Evolutionary conservation across 345 rosid species (phyloP), one percentile per base, ranked within the genome.

Genomic region (Salix purpurea): DNA sequence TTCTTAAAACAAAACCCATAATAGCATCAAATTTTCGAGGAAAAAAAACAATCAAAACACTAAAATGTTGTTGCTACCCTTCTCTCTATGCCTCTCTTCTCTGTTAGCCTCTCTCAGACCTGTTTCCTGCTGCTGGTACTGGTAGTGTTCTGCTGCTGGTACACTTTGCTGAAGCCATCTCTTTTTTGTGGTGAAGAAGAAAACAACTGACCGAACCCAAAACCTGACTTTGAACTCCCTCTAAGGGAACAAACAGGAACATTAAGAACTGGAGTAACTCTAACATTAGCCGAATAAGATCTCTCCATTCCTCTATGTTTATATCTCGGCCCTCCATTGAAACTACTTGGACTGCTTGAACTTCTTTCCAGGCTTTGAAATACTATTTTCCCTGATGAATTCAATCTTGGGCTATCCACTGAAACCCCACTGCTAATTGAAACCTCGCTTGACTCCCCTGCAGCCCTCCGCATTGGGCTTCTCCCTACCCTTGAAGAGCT

Each of bases 291-390:
- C 0, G 98, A 93, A 79, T 96, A 88, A 28, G 97, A 96, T 79
- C 98, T 85, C 83, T 92, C 98, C 92, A 96, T 88, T 2, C 97
- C 97, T 72, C 92, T 86, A 71, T 90, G 91, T 76, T 92, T 92
- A 76, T 76, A 77, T 58, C 90, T 91, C 2, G 94, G 94, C 8
- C 97, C 97, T 19, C 98, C 97, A 13, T 92, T 94, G 82, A 93
- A 93, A 79, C 90, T 92, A 56, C 99, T 92, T 7, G 99, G 99
- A 82, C 98, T 96, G 73, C 99, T 96, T 1, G 98, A 92, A 73
- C 99, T 96, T 84, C 99, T 87, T 85, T 89, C 98, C 76, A 96
- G 78, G 82, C 92, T 88, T 77, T 96, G 95, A 76, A 93, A 96
- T 76, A 96, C 94, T 39, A 96, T 88, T 74, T 94, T 96, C 56